Base-by-base conservation (phyloP, 306 rosid genomes). In the Rosa persica region DNA sequence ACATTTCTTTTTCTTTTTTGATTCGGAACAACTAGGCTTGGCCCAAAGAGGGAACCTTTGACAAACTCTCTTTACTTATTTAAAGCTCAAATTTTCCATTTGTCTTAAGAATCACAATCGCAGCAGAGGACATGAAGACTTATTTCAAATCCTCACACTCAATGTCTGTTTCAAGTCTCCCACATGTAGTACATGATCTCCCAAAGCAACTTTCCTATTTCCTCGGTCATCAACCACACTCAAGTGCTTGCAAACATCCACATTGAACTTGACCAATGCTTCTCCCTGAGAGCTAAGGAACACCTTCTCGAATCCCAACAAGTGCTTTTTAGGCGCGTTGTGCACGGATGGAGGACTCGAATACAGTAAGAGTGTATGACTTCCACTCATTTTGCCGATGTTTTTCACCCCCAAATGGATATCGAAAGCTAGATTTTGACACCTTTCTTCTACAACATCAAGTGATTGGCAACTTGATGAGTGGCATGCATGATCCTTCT, bases 181-280 rank as follows among this genome's bases (percentile, higher is more conserved):
- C 42, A 93, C 94, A 82, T 93, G 98, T 78, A 96, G 90, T 81
- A 85, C 49, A 78, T 96, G 97, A 1, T 79, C 76, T 67, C 99
- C 99, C 79, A 93, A 77, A 5, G 93, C 93, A 77, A 96, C 88
- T 81, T 89, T 96, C 70, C 90, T 76, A 48, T 79, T 88, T 77
- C 99, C 99, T 71, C 71, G 54, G 82, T 96, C 99, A 86, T 96
- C 99, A 60, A 89, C 93, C 48, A 93, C 86, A 61, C 93, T 91
- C 86, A 96, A 83, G 83, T 96, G 97, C 81, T 93, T 91, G 80
- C 99, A 96, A 65, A 96, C 93, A 85, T 88, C 90, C 17, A 96
- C 92, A 65, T 82, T 86, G 76, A 96, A 93, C 81, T 73, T 92
- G 36, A 93, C 93, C 38, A 81, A 36, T 20, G 92, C 65, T 57